phyloP scores from a whole-genome alignment of 345 rosid species.

The Rhodamnia rubescens region DNA sequence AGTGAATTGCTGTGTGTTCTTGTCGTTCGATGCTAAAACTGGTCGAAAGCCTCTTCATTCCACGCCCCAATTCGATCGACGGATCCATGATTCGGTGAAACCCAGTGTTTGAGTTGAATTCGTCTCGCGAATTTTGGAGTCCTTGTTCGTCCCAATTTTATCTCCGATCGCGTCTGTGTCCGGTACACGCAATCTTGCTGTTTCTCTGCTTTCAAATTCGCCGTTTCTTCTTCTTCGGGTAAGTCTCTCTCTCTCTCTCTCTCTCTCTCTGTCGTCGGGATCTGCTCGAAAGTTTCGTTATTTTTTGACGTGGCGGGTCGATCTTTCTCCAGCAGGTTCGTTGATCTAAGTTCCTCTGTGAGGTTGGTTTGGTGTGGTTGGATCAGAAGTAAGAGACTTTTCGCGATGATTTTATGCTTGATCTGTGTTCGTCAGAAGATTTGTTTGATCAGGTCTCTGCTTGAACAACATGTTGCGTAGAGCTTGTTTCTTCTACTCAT shows the following conservation, averaged over 20 bases:
- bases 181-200: slow-evolving; percentile 1
- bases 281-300: not conserved
- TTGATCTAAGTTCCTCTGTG: not conserved
- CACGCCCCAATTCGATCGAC: not conserved
- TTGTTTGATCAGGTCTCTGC: not conserved
- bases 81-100: not conserved
- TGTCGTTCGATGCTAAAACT: slow-evolving; percentile 10
- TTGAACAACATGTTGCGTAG: not conserved
- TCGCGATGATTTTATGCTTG: not conserved
- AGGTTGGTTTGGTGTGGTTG: not conserved
- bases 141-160: not conserved
- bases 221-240: not conserved
- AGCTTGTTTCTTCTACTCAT: not conserved
- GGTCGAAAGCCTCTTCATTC: slow-evolving; percentile 6
- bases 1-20: slow-evolving; percentile 3
- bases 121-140: not conserved
- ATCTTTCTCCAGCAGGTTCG: not conserved
- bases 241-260: not conserved
- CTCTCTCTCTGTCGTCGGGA: not conserved
- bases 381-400: not conserved
- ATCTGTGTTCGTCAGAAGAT: not conserved
- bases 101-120: not conserved
- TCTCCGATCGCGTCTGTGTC: slow-evolving; percentile 1
- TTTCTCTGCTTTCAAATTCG: not conserved
- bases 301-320: not conserved